Percentiles rank a stretch among this genome's conserved stretches.
These are phyloP conservation scores for Claviceps capensis DNA, from an alignment of 2,329 filamentous ascomycete species.

Conservation along the genomic window DNA sequence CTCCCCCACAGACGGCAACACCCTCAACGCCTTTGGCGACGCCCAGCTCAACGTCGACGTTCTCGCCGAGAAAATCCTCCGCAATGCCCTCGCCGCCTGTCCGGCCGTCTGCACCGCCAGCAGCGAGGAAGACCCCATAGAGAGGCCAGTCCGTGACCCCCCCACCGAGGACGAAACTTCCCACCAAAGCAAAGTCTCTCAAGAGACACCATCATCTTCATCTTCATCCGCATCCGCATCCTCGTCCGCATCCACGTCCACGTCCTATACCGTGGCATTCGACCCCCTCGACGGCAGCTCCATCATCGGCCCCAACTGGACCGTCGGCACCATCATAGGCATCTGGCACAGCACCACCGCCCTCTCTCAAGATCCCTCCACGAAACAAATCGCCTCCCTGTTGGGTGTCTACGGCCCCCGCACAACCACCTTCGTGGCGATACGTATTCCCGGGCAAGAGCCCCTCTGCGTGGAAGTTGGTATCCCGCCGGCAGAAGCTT, in stretches of 20 bases:
- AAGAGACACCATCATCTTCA: conserved; percentile 17
- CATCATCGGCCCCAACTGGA: conserved; percentile 45
- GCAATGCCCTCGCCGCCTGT: conserved; percentile 28
- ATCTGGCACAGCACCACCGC: conserved; percentile 40
- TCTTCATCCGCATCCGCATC: no score
- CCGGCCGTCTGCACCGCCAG: conserved; percentile 35
- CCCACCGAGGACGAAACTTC: not conserved
- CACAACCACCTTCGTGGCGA: conserved; percentile 40
- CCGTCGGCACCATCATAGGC: conserved; percentile 45
- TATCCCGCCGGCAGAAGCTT: conserved; percentile 10
- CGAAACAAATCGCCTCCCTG: conserved; percentile 33
- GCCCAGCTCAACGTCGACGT: conserved; percentile 47
- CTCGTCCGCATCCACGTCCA: not conserved
- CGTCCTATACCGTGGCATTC: conserved; percentile 42
- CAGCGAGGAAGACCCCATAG: conserved; percentile 48
- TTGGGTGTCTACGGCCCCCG: conserved; percentile 42
- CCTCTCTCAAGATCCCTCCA: conserved; percentile 23
- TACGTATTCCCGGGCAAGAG: conserved; percentile 28
- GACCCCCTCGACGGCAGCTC: conserved; percentile 51
- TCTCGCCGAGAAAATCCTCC: conserved; percentile 32
- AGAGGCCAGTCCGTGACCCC: conserved; percentile 19
- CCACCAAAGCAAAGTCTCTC: not conserved
- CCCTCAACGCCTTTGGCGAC: conserved; percentile 44
- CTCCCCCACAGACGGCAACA: conserved; percentile 25
- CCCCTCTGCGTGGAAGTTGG: conserved; percentile 38